Percentiles rank a stretch among this genome's conserved stretches.
Conservation (phyloP, 2,329 filamentous ascomycete species). For the Fusarium illudens region DNA sequence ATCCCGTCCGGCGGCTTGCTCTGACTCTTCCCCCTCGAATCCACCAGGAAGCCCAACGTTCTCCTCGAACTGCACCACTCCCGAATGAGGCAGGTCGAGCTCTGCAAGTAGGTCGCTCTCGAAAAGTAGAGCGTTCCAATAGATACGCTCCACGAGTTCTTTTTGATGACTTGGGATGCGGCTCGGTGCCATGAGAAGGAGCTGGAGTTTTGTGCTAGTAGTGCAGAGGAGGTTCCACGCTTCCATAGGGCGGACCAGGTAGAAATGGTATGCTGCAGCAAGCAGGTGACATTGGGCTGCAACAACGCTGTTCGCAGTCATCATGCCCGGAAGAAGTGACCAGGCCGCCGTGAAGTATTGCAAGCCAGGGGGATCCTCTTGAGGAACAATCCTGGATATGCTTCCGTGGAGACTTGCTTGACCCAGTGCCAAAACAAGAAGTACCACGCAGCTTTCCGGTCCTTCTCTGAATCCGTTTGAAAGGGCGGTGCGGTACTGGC, state of each 20-base stretch:
- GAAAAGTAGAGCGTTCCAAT: constrained; percentile 84
- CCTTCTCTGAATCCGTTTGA: constrained; percentile 81
- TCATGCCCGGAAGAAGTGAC: constrained; percentile 78
- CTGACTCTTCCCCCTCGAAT: constrained; percentile 75
- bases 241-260: constrained; percentile 81
- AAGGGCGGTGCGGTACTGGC: constrained; percentile 77
- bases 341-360: constrained; percentile 84
- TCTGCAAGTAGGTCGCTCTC: constrained; percentile 84
- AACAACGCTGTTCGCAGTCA: constrained; percentile 81
- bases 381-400: constrained; percentile 74
- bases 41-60: constrained; percentile 79
- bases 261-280: constrained; percentile 83
- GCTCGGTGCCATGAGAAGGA: constrained; percentile 77
- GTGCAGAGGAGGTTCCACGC: constrained; percentile 84
- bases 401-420: constrained; percentile 79
- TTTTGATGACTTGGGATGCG: constrained; percentile 74
- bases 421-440: constrained; percentile 79
- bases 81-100: constrained; percentile 82
- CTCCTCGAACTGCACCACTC: constrained; percentile 84
- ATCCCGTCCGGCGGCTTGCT: constrained; percentile 73
- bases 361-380: constrained; percentile 77
- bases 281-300: constrained; percentile 83
- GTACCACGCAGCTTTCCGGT: constrained; percentile 82
- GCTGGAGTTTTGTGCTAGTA: constrained; percentile 81
- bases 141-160: constrained; percentile 79